phyloP scores from a whole-genome alignment of 495 filamentous ascomycete genomes.

The Oidiodendron maius region DNA sequence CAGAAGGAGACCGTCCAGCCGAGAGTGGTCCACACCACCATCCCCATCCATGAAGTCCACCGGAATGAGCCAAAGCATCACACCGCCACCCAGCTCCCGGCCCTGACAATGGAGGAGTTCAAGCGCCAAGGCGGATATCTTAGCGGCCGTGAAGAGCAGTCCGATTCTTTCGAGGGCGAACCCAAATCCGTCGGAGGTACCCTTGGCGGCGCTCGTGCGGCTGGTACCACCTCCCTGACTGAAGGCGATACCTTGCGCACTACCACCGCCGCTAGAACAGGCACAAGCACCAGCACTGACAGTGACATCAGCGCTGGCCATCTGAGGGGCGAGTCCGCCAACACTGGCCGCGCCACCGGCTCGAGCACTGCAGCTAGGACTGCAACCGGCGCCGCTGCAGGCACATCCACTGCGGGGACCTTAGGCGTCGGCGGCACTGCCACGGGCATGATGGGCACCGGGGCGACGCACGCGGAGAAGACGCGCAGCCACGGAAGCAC shows the following conservation, averaged over 20 bases:
- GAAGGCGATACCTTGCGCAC: neutral
- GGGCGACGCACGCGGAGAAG: neutral
- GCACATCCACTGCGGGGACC: constrained; percentile 12
- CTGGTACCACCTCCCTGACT: constrained; percentile 17
- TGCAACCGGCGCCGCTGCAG: constrained; percentile 9
- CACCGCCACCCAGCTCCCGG: constrained; percentile 47
- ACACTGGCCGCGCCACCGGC: constrained; percentile 5
- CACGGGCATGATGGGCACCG: neutral
- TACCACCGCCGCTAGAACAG: neutral
- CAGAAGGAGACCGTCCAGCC: constrained; percentile 62
- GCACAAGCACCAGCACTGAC: too few relatives aligned
- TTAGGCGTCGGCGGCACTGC: neutral
- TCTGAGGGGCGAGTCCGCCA: too few relatives aligned
- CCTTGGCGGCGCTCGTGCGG: constrained; percentile 17
- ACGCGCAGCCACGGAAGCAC: too few relatives aligned
- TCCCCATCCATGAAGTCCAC: constrained; percentile 61
- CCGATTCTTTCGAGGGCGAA: constrained; percentile 51
- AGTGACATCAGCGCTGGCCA: too few relatives aligned
- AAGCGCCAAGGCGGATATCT: constrained; percentile 49
- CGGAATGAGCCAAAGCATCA: constrained; percentile 57
- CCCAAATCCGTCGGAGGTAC: constrained; percentile 35
- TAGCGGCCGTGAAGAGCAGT: constrained; percentile 45
- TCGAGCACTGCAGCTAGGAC: constrained; percentile 18
- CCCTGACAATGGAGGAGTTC: constrained; percentile 57
- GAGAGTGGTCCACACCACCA: constrained; percentile 59